phyloP scores from a whole-genome alignment of 257 asterid genomes.

The Buddleja alternifolia region DNA sequence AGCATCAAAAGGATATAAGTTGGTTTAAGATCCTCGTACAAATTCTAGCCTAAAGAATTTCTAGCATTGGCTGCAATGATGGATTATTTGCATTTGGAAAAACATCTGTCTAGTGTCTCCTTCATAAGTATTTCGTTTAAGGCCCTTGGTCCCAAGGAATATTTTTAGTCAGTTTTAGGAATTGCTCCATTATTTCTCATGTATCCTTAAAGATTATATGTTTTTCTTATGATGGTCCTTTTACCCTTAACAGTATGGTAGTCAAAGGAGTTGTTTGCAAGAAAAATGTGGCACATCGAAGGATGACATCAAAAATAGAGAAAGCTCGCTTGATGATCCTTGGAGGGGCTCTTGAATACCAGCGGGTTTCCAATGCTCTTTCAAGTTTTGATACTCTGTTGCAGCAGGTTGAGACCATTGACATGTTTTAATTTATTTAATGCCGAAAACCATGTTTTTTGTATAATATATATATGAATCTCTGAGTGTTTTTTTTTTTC shows the following conservation, averaged over 20 bases:
- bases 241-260: conserved; percentile 58
- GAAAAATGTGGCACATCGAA: conserved; percentile 93
- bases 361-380: conserved; percentile 86
- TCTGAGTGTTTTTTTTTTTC: conserved; percentile 21
- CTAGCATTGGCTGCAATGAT: not conserved
- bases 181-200: conserved; percentile 12
- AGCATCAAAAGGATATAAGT: not conserved
- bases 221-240: conserved; percentile 31
- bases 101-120: too few relatives aligned
- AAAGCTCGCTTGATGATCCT: conserved; percentile 87
- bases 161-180: not conserved
- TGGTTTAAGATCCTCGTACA: not conserved
- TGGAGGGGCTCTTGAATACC: conserved; percentile 97
- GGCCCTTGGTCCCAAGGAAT: too few relatives aligned
- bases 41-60: conserved; percentile 17
- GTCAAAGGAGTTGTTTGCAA: conserved; percentile 93
- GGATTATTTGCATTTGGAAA: too few relatives aligned
- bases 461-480: not conserved
- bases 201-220: conserved; percentile 13
- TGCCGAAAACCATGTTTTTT: not conserved
- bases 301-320: conserved; percentile 90
- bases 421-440: conserved; percentile 22
- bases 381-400: conserved; percentile 93
- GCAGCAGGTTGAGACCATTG: conserved; percentile 74
- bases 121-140: too few relatives aligned